Conservation (phyloP, 345 rosid genomes). For the Eucalyptus marginata region DNA sequence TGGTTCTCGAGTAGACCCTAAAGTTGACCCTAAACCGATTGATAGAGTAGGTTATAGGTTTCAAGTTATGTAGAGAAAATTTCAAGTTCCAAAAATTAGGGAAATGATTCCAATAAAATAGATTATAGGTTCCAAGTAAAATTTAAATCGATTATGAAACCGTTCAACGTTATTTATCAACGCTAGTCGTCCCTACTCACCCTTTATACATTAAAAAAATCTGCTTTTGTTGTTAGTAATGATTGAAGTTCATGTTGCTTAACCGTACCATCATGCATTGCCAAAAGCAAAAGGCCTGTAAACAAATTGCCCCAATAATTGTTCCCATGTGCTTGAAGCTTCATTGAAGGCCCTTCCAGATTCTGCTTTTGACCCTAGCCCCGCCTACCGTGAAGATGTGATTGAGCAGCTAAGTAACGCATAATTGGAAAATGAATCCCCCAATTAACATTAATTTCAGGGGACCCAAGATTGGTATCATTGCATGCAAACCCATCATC, state of each 20-base stretch:
- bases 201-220: background rate
- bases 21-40: too few relatives aligned
- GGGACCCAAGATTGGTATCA: background rate
- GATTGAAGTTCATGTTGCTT: background rate
- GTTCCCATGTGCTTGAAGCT: background rate
- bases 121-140: too few relatives aligned
- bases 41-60: too few relatives aligned
- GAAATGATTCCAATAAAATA: too few relatives aligned
- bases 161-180: background rate
- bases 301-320: background rate
- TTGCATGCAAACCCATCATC: background rate
- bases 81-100: too few relatives aligned
- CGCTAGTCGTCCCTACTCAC: rapidly evolving
- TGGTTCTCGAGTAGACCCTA: rapidly evolving
- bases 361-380: background rate
- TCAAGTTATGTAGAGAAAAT: too few relatives aligned
- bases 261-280: background rate
- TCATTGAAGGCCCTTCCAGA: background rate
- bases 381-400: background rate
- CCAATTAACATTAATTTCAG: background rate
- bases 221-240: background rate
- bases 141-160: too few relatives aligned
- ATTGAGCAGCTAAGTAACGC: background rate
- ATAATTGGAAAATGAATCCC: background rate
- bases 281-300: background rate